Evolutionary conservation across 176 grass and related monocot species (phyloP).

Genomic region (Avena atlantica): DNA sequence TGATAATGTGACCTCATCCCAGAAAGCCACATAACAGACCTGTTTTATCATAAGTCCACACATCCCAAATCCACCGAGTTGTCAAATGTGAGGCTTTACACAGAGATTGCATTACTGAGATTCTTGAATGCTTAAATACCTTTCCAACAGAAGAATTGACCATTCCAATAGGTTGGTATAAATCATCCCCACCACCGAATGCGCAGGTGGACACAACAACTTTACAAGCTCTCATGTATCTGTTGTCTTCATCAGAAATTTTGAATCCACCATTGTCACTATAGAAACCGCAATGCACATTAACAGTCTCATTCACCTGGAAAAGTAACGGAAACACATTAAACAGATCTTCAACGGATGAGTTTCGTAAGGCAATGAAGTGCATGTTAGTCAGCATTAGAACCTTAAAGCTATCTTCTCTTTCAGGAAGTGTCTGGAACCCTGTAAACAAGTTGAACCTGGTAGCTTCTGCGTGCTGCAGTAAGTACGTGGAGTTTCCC

Average conservation of each 20-base stretch:
- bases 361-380: background rate
- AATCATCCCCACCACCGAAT: conserved; percentile 95
- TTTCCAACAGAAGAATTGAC: conserved; percentile 71
- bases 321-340: conserved; percentile 37
- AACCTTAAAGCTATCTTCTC: conserved; percentile 96
- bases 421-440: conserved; percentile 77
- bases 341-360: background rate
- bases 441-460: conserved; percentile 93
- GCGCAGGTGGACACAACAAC: conserved; percentile 84
- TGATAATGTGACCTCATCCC: conserved; percentile 82
- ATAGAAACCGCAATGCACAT: conserved; percentile 80
- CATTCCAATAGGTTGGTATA: conserved; percentile 99
- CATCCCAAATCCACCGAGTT: conserved; percentile 11
- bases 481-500: conserved; percentile 52
- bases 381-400: conserved; percentile 18
- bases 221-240: conserved; percentile 82
- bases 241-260: conserved; percentile 72
- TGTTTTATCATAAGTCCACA: conserved; percentile 46
- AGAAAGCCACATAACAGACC: conserved; percentile 94
- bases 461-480: conserved; percentile 60
- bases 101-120: conserved; percentile 11
- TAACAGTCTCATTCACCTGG: conserved; percentile 61
- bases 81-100: conserved; percentile 19
- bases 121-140: conserved; percentile 42
- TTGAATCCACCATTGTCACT: conserved; percentile 91